Percentiles rank a stretch among this genome's conserved stretches.
These are phyloP conservation scores for Paraphoma sp. DNA, from an alignment of 2,329 filamentous ascomycete genomes.

Conservation along the genomic window DNA sequence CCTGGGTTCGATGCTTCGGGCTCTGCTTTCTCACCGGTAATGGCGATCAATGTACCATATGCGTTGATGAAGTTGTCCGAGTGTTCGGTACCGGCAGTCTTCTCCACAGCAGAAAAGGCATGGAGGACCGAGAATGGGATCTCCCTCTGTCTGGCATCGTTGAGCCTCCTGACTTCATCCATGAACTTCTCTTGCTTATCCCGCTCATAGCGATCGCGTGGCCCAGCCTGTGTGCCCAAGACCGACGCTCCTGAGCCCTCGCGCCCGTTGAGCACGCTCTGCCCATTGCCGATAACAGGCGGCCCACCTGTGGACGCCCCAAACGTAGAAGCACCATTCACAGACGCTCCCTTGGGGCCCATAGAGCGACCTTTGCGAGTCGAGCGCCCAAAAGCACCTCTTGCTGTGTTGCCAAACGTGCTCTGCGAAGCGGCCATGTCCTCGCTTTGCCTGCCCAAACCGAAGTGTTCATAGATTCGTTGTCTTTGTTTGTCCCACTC, in stretches of 20 bases:
- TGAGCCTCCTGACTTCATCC: conserved; percentile 79
- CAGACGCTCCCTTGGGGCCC: conserved; percentile 42
- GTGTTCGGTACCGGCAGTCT: conserved; percentile 72
- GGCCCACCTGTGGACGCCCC: conserved; percentile 71
- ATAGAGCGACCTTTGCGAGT: conserved; percentile 51
- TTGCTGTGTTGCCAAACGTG: conserved; percentile 41
- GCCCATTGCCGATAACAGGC: conserved; percentile 84
- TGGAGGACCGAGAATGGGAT: conserved; percentile 75
- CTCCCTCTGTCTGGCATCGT: conserved; percentile 71
- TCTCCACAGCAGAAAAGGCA: conserved; percentile 77
- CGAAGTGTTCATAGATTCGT: conserved; percentile 95
- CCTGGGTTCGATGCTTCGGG: conserved; percentile 63
- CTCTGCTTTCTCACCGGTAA: conserved; percentile 71
- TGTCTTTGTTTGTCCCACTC: conserved; percentile 95
- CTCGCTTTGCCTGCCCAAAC: conserved; percentile 65
- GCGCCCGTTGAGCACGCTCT: conserved; percentile 63
- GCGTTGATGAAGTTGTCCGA: conserved; percentile 79
- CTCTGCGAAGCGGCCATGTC: conserved; percentile 47
- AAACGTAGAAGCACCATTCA: conserved; percentile 54
- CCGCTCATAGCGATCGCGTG: conserved; percentile 77
- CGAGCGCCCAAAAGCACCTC: conserved; percentile 62
- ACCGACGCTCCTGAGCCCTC: conserved; percentile 68
- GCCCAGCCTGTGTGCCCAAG: conserved; percentile 54
- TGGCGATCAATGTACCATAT: conserved; percentile 80
- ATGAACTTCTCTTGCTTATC: conserved; percentile 86